Base-by-base conservation (phyloP, 2,329 filamentous ascomycete species). In the Fusarium setosum region DNA sequence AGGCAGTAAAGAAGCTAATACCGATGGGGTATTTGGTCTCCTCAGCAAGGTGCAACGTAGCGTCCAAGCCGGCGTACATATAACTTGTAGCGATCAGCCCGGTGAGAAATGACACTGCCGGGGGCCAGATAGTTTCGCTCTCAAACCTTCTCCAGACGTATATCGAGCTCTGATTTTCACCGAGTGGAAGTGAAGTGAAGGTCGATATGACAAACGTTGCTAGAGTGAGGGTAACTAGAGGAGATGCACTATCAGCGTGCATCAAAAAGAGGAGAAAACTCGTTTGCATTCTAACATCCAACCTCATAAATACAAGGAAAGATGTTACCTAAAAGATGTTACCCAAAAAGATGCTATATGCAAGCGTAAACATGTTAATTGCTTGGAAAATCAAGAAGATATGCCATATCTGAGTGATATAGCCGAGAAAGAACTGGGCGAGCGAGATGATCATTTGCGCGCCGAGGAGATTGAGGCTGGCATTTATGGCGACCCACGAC, bases 51-150 rank as follows among this genome's bases (percentile, higher is more conserved):
- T 80, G 77, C 13, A 79, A 70, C 12, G 76, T 74, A 1, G 73
- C 75, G 47, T 81, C 77, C 3, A 79, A 59, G 0, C 78, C 77
- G 7, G 73, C 74, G 64, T 75, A 79, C 53, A 78, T 77, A 59
- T 75, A 80, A 21, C 75, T 76, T 0, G 77, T 73, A 23, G 75
- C 77, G 12, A 77, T 67, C 6, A 82, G 69, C 0, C 79, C 79
- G 1, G 76, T 81, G 6, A 81, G 68, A 81, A 24, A 74, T 75
- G 11, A 78, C 60, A 8, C 65, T 75, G 12, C 59, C 0, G 56
- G 38, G 5, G 73, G 69, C 73, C 74, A 75, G 2, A 72, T 71
- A 2, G 69, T 69, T 2, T 63, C 61, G 52, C 76, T 74, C 23
- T 73, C 61, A 44, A 76, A 77, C 4, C 58, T 65, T 11, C 63